These are phyloP conservation scores for Aureobasidium sp. DNA, from an alignment of 2,329 filamentous ascomycete genomes.

Conservation along the genomic window DNA sequence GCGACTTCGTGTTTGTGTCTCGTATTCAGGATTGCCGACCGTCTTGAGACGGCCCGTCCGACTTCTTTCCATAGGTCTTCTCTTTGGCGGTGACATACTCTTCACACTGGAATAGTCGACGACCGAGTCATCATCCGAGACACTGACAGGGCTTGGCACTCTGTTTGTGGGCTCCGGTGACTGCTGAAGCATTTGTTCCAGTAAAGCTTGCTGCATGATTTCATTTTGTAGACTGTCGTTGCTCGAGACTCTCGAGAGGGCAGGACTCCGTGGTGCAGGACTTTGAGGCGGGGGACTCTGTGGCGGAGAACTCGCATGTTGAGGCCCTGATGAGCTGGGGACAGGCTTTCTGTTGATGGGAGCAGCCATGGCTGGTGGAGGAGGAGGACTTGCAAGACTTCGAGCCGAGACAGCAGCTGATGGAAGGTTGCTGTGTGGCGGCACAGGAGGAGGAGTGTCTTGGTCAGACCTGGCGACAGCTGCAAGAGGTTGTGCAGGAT, in stretches of 20 bases:
- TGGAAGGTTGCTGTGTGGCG: constrained; percentile 19
- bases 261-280: neutral
- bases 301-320: neutral
- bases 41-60: constrained; percentile 74
- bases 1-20: constrained; percentile 34
- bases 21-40: constrained; percentile 50
- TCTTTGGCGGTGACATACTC: constrained; percentile 32
- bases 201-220: constrained; percentile 36
- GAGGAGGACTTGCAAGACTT: neutral
- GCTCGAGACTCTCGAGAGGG: constrained; percentile 23
- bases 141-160: constrained; percentile 31
- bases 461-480: neutral
- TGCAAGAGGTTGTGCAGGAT: constrained; percentile 23
- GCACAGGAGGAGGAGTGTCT: constrained; percentile 20
- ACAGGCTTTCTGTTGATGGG: constrained; percentile 5
- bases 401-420: neutral
- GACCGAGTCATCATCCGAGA: constrained; percentile 55
- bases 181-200: constrained; percentile 28
- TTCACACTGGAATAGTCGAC: constrained; percentile 70
- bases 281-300: neutral
- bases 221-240: constrained; percentile 35
- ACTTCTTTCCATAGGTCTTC: constrained; percentile 53
- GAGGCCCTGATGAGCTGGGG: neutral
- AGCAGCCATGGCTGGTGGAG: neutral
- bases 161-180: constrained; percentile 21